These are phyloP conservation scores for Podila minutissima DNA, from an alignment of 192 early-diverging fungal species.

Conservation along the genomic window DNA sequence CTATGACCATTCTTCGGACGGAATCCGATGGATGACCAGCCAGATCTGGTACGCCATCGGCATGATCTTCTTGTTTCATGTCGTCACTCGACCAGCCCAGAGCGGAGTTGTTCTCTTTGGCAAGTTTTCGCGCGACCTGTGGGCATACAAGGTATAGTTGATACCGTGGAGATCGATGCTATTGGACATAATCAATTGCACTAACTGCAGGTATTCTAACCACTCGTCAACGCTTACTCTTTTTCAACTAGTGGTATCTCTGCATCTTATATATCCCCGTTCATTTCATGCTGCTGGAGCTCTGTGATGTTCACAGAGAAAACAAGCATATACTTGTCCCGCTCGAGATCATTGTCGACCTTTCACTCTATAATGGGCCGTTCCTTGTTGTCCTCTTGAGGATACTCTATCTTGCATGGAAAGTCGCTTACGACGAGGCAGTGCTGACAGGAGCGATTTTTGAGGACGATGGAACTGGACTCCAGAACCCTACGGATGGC, in stretches of 20 bases:
- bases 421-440: conserved; percentile 48
- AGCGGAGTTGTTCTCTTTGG: conserved; percentile 50
- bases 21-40: conserved; percentile 41
- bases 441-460: conserved; percentile 40
- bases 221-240: neutral
- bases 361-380: conserved; percentile 38
- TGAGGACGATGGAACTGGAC: conserved; percentile 20
- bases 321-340: conserved; percentile 39
- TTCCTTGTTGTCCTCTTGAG: conserved; percentile 33
- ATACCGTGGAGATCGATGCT: neutral
- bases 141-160: conserved; percentile 38
- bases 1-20: conserved; percentile 16
- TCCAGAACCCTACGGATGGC: neutral
- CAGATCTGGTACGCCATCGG: conserved; percentile 50
- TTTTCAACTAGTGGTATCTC: conserved; percentile 29
- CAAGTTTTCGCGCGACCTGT: conserved; percentile 37
- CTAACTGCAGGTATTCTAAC: neutral
- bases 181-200: neutral
- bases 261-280: conserved; percentile 43
- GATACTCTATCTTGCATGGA: conserved; percentile 34
- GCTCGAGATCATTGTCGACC: conserved; percentile 41
- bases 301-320: conserved; percentile 42
- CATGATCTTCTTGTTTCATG: conserved; percentile 47
- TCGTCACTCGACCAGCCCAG: conserved; percentile 47
- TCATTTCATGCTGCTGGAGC: conserved; percentile 31